Base-by-base conservation (phyloP, 352 stramenopile species). In the Phytophthora ramorum region DNA sequence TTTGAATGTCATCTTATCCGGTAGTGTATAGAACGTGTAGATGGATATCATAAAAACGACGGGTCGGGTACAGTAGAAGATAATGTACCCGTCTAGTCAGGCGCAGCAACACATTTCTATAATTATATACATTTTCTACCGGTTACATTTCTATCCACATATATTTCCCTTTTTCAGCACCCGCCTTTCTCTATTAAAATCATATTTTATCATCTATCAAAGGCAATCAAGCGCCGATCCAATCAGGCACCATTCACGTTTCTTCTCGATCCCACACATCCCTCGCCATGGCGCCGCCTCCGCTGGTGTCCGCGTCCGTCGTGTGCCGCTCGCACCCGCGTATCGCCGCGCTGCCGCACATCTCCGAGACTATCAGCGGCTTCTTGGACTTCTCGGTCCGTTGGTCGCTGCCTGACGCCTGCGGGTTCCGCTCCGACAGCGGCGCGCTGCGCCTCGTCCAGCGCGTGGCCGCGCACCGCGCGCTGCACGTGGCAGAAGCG, bases 341-440 rank as follows among this genome's bases (percentile, higher is more conserved):
- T 9, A 51, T 78, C 22, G 62, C 66, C 17, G 69, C 69, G 9
- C 37, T 81, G 13, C 58, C 66, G 8, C 69, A 78, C 48, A 67
- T 81, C 17, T 22, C 55, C 20, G 46, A 62, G 19, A 32, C 56
- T 7, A 70, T 81, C 45, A 81, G 69, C 64, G 46, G 24, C n/a
- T 81, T 76, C 30, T 44, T 78, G 2, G 73, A 81, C 51, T 48
- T 22, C 22, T 76, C 66, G 1, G 58, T 54, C 19, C 66, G 61
- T 41, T 78, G 65, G 69, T 46, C 64, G 12, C 40, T 81, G 7
- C 56, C 64, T 2, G 28, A 44, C 14, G 72, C 72, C 17, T 75
- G 72, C 44, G 65, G 61, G 7, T 74, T 76, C 38, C 40, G 19
- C 19, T 66, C 48, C 19, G 16, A 58, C 22, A 6, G 44, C 34